These are phyloP conservation scores for Fraxinus floribunda DNA, from an alignment of 305 asterid species.

Conservation along the genomic window DNA sequence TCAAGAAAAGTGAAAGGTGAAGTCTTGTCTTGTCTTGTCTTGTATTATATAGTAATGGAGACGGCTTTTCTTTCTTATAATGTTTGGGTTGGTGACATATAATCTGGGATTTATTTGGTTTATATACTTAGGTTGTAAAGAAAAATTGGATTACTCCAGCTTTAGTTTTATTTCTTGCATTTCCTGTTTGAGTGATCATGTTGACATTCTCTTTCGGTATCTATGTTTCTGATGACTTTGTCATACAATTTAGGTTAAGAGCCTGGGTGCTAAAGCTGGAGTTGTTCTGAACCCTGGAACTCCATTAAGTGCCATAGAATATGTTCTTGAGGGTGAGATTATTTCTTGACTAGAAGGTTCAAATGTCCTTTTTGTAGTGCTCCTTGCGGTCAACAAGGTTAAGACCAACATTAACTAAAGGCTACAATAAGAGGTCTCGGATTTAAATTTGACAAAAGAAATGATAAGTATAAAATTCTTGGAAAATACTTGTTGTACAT, in stretches of 20 bases:
- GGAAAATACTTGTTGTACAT: neutral
- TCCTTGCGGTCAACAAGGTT: neutral
- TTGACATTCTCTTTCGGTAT: constrained; percentile 9
- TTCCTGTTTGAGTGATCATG: neutral
- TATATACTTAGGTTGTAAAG: neutral
- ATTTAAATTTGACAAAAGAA: constrained; percentile 5
- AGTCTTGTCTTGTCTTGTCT: neutral
- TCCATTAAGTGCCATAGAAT: constrained; percentile 78
- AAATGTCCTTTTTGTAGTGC: neutral
- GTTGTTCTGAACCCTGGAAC: constrained; percentile 98
- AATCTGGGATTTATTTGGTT: neutral
- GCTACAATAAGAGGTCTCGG: neutral
- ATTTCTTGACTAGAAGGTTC: neutral
- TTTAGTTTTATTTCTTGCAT: neutral
- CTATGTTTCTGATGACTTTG: constrained; percentile 17
- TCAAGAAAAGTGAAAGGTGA: neutral
- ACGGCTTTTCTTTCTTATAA: neutral
- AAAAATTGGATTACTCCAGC: neutral
- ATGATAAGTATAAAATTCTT: neutral
- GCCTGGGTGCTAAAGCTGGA: constrained; percentile 98
- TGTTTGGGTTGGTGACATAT: constrained; percentile 1
- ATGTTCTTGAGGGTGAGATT: constrained; percentile 88
- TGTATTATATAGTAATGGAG: constrained; percentile 8
- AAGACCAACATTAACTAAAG: neutral
- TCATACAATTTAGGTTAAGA: constrained; percentile 55